A percentile compares a stretch with the other conserved stretches of the same genome.
These are phyloP conservation scores for Aureobasidium namibiae DNA, from an alignment of 2,329 filamentous ascomycete genomes.

Conservation along the genomic window DNA sequence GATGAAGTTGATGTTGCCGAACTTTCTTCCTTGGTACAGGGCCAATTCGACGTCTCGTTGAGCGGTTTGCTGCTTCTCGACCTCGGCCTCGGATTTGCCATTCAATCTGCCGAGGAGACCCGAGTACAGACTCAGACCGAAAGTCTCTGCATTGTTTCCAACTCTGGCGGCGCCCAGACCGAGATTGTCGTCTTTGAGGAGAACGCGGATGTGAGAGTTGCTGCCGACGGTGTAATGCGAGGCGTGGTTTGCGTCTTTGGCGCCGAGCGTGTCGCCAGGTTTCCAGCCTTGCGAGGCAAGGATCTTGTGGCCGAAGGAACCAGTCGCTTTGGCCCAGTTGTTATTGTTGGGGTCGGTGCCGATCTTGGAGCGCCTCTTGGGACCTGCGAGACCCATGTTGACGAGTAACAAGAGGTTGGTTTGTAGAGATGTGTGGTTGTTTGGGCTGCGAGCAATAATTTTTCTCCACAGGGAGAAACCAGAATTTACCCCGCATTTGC, in stretches of 20 bases:
- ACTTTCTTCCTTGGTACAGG: conserved; percentile 65
- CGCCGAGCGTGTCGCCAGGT: conserved; percentile 75
- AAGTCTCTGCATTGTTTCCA: conserved; percentile 60
- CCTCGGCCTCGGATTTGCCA: conserved; percentile 67
- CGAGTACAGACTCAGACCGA: conserved; percentile 79
- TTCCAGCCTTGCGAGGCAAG: conserved; percentile 85
- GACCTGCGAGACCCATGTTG: conserved; percentile 60
- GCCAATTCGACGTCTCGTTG: conserved; percentile 64
- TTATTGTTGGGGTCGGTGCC: conserved; percentile 93
- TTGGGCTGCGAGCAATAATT: background rate
- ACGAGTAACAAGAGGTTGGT: background rate
- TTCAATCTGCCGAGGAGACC: conserved; percentile 82
- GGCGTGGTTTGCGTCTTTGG: conserved; percentile 64
- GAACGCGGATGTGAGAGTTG: conserved; percentile 74
- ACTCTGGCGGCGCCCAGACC: conserved; percentile 77
- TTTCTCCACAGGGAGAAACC: background rate
- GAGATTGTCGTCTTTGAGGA: conserved; percentile 82
- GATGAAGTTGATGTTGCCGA: conserved; percentile 78
- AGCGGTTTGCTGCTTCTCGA: conserved; percentile 61
- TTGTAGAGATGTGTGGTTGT: background rate
- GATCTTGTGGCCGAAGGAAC: conserved; percentile 81
- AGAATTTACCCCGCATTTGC: background rate
- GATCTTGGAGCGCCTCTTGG: conserved; percentile 59
- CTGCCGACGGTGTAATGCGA: conserved; percentile 72
- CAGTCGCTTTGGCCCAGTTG: conserved; percentile 75